Base-by-base conservation (phyloP, 805 yeast species). In the Metschnikowia santaceciliae region DNA sequence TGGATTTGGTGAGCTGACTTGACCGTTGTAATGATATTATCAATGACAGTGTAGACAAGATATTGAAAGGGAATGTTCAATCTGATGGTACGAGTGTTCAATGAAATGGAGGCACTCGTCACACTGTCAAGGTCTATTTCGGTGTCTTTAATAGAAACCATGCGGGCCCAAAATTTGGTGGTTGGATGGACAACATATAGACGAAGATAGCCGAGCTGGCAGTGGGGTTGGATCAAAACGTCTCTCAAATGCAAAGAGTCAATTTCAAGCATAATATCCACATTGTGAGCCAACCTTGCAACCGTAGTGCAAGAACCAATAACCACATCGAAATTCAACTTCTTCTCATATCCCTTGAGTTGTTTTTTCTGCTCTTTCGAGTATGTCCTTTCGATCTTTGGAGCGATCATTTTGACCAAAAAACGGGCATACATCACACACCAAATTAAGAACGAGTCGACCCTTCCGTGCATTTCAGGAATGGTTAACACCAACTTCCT, bases 21-120 rank as follows among this genome's bases (percentile, higher is more conserved):
- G 47, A 76, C 74, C 38, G 84, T 68, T 0, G 90, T 82, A 17
- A 88, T 77, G 14, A 87, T 69, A 59, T 87, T 87, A 60, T 91
- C 97, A 60, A 91, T 81, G n/a, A 91, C 77, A 22, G 83, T 79
- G 68, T 88, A 88, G 49, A 88, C 81, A 47, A 87, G 74, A 62
- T 88, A 88, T 48, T 82, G 81, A 64, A 85, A 81, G 0, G 97
- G 97, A 46, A 90, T 73, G 22, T 74, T 72, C 41, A 85, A 62
- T 48, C 83, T 77, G 57, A 81, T 71, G 8, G 70, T 68, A 6
- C 58, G 59, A 32, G 77, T 64, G 1, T 49, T 52, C 17, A 57
- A 38, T n/a, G 41, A 34, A 17, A 48, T 52, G 32, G 49, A 48
- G 13, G 42, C 47, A 14, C 26, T 52, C 3, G 52, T 30, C 1